A percentile compares a stretch with the other conserved stretches of the same genome.
phyloP scores from a whole-genome alignment of 495 filamentous ascomycete species.

The Penicillium alfredii region DNA sequence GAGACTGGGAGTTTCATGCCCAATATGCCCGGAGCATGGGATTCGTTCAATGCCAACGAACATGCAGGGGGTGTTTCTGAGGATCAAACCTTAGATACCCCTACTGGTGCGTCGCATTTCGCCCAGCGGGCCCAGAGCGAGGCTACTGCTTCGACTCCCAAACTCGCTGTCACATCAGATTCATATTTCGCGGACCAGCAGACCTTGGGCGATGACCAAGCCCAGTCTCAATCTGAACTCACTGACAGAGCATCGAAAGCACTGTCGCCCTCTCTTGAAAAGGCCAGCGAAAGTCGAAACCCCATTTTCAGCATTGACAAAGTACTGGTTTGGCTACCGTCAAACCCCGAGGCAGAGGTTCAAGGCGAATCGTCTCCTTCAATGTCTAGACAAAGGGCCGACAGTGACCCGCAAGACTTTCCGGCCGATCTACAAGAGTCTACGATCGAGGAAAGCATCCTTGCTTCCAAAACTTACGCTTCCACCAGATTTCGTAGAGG shows the following conservation, averaged over 20 bases:
- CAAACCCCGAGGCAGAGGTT: slow-evolving; percentile 10
- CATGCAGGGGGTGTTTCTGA: neutral
- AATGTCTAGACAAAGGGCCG: slow-evolving; percentile 5
- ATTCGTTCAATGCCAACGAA: slow-evolving; percentile 27
- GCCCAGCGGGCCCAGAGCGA: slow-evolving; percentile 8
- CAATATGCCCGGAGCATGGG: slow-evolving; percentile 59
- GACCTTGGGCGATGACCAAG: slow-evolving; percentile 2
- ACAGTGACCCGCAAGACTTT: slow-evolving; percentile 21
- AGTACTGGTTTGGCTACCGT: slow-evolving; percentile 33
- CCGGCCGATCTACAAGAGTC: slow-evolving; percentile 17
- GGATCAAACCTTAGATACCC: neutral
- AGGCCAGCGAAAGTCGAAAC: slow-evolving; percentile 27
- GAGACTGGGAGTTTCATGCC: slow-evolving; percentile 32
- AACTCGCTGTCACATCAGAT: slow-evolving; percentile 18
- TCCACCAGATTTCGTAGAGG: slow-evolving; percentile 19
- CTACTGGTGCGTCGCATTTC: neutral
- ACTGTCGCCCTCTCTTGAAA: slow-evolving; percentile 16
- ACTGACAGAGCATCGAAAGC: slow-evolving; percentile 17
- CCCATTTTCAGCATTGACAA: slow-evolving; percentile 31
- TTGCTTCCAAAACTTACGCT: slow-evolving; percentile 22
- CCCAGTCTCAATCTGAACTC: slow-evolving; percentile 8
- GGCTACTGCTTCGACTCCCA: slow-evolving; percentile 23
- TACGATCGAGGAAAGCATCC: slow-evolving; percentile 22
- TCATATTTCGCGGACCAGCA: slow-evolving; percentile 13
- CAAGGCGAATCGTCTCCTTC: slow-evolving; percentile 3